phyloP scores from a whole-genome alignment of 2,329 filamentous ascomycete species.

The Beauveria medogensis region DNA sequence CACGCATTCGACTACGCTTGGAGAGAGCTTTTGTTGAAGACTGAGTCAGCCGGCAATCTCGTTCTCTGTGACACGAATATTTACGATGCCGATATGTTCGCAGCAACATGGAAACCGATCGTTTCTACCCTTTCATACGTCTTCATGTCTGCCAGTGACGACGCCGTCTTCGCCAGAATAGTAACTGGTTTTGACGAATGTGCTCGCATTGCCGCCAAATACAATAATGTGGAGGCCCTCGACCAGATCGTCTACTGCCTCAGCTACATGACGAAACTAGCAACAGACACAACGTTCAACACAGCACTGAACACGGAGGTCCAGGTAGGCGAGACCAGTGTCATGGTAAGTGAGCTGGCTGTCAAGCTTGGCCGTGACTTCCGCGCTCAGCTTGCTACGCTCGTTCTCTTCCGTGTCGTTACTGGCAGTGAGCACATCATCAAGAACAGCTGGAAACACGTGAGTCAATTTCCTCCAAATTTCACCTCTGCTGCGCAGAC shows the following conservation, averaged over 20 bases:
- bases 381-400: conserved; percentile 83
- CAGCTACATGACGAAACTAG: conserved; percentile 81
- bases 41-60: conserved; percentile 65
- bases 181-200: conserved; percentile 95
- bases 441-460: conserved; percentile 68
- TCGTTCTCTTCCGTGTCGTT: conserved; percentile 91
- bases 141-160: conserved; percentile 97
- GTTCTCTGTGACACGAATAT: conserved; percentile 82
- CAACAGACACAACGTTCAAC: conserved; percentile 66
- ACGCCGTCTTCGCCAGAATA: conserved; percentile 86
- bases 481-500: conserved; percentile 13
- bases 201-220: conserved; percentile 81
- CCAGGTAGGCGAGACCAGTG: conserved; percentile 80
- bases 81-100: conserved; percentile 97
- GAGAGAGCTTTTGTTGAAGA: conserved; percentile 87
- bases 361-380: conserved; percentile 93
- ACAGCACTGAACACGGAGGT: conserved; percentile 92
- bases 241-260: conserved; percentile 90
- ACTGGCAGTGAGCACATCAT: conserved; percentile 76
- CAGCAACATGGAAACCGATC: conserved; percentile 89
- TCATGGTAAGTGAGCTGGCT: conserved; percentile 97
- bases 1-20: conserved; percentile 96
- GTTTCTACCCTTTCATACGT: conserved; percentile 94
- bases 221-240: conserved; percentile 74
- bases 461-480: conserved; percentile 35